A percentile compares a stretch with the other conserved stretches of the same genome.
Conservation (phyloP, 2,329 filamentous ascomycete genomes). For the Xylariaceae sp. region DNA sequence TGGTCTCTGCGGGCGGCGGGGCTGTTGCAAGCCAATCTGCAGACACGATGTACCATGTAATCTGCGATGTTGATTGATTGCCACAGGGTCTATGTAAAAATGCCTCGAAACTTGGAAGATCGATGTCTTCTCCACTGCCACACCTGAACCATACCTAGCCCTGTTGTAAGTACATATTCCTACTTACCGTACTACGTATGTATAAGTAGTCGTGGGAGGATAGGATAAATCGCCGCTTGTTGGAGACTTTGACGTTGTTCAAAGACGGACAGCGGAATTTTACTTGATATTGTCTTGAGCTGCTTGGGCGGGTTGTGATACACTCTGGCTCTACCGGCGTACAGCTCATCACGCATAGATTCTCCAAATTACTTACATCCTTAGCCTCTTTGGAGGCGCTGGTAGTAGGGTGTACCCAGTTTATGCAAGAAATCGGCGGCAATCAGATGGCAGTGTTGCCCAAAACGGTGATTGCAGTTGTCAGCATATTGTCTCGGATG, state of each 20-base stretch:
- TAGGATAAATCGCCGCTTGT: not conserved
- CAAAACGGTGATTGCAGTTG: not conserved
- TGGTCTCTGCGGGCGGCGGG: slow-evolving; percentile 3
- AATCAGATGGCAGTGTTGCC: too few species aligned
- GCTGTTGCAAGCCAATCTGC: not conserved
- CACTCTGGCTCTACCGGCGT: slow-evolving; percentile 12
- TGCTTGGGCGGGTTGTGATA: slow-evolving; percentile 4
- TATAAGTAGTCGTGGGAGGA: slow-evolving; percentile 1
- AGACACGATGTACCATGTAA: too few species aligned
- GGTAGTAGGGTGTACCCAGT: slow-evolving; percentile 23
- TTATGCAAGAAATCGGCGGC: slow-evolving; percentile 30
- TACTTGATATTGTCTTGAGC: too few species aligned
- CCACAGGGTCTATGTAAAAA: not conserved
- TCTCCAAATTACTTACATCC: slow-evolving; percentile 28
- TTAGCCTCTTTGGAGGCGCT: slow-evolving; percentile 17
- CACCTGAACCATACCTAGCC: not conserved
- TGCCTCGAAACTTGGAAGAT: slow-evolving; percentile 3
- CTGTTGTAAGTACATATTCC: too few species aligned
- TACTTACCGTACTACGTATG: not conserved
- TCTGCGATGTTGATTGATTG: not conserved
- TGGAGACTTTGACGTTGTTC: not conserved
- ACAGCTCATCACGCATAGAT: slow-evolving; percentile 45
- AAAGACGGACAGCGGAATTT: not conserved
- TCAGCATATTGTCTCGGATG: not conserved
- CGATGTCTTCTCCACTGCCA: slow-evolving; percentile 1